Percentiles rank a stretch among this genome's conserved stretches.
Evolutionary conservation across 768 basidiomycete species (phyloP).

Genomic region (Obba rivulosa): DNA sequence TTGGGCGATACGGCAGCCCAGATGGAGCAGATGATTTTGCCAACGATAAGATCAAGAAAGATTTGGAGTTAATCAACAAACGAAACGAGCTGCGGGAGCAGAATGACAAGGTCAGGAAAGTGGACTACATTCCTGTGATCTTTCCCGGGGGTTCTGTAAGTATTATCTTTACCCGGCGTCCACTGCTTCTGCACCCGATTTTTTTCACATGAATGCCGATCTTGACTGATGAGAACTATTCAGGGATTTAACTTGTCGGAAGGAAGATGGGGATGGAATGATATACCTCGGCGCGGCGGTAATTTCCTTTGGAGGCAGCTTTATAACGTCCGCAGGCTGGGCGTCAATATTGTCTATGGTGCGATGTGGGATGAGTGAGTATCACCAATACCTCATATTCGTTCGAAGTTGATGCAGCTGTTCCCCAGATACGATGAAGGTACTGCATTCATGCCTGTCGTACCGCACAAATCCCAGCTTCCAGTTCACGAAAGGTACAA

Average conservation of each 20-base stretch:
- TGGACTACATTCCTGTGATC: conserved; percentile 82
- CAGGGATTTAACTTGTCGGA: conserved; percentile 69
- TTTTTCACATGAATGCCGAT: not conserved
- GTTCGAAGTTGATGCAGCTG: conserved; percentile 7
- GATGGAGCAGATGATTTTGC: conserved; percentile 61
- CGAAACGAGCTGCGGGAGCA: conserved; percentile 35
- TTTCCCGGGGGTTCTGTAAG: conserved; percentile 79
- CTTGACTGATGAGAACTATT: too few species aligned
- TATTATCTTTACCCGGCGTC: conserved; percentile 8
- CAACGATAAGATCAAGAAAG: conserved; percentile 55
- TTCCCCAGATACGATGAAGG: conserved; percentile 74
- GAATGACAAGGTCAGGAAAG: conserved; percentile 31
- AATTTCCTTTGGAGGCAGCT: conserved; percentile 78
- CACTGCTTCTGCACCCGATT: not conserved
- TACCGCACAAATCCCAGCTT: conserved; percentile 49
- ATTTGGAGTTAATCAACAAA: conserved; percentile 53
- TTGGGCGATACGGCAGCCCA: conserved; percentile 62
- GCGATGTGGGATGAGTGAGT: conserved; percentile 86
- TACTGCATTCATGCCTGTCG: conserved; percentile 74
- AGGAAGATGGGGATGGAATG: conserved; percentile 70
- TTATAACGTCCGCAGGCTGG: conserved; percentile 56
- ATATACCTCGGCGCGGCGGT: conserved; percentile 66
- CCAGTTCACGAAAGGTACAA: conserved; percentile 54
- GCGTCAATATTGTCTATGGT: conserved; percentile 65
- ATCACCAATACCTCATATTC: not conserved